Percentiles rank a stretch among this genome's conserved stretches.
Conservation (phyloP, 371 early-diverging fungal species). For the Amoeboaphelidium occidentale region DNA sequence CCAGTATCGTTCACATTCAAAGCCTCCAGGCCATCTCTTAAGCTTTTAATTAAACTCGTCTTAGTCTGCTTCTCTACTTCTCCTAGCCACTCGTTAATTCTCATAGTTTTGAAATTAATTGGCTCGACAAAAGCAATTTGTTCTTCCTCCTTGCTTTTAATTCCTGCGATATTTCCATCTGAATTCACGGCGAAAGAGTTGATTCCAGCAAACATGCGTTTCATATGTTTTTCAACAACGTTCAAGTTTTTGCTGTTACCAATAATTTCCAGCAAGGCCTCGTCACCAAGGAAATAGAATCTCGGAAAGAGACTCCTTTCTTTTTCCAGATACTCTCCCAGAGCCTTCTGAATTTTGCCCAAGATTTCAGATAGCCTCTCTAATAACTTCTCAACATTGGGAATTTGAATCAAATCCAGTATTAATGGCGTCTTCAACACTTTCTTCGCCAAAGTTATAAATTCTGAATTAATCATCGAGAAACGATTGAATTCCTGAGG, state of each 20-base stretch:
- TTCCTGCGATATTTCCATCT: constrained; percentile 16
- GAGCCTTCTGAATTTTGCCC: constrained; percentile 84
- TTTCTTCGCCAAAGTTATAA: constrained; percentile 87
- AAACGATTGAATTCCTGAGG: constrained; percentile 86
- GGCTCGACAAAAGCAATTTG: background rate
- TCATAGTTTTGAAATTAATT: constrained; percentile 1
- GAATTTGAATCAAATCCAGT: constrained; percentile 71
- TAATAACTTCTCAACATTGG: constrained; percentile 77
- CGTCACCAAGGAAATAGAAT: constrained; percentile 98
- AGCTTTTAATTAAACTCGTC: constrained; percentile 41
- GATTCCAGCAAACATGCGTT: constrained; percentile 97
- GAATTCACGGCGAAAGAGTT: constrained; percentile 52
- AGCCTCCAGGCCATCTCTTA: constrained; percentile 35
- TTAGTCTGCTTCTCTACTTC: constrained; percentile 83
- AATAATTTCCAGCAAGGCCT: constrained; percentile 93
- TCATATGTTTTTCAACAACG: constrained; percentile 89
- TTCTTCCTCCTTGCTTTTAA: constrained; percentile 54
- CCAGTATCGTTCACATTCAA: too few species aligned
- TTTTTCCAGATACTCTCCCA: constrained; percentile 91
- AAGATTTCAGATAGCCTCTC: constrained; percentile 80
- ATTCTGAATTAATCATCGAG: constrained; percentile 86
- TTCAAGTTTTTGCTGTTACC: constrained; percentile 89
- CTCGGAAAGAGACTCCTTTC: constrained; percentile 91
- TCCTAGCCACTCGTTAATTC: constrained; percentile 89
- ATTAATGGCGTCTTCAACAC: constrained; percentile 92